Evolutionary conservation across 2,329 filamentous ascomycete species (phyloP), one percentile per base, ranked within the genome.

Genomic region (Grosmannia huntii): DNA sequence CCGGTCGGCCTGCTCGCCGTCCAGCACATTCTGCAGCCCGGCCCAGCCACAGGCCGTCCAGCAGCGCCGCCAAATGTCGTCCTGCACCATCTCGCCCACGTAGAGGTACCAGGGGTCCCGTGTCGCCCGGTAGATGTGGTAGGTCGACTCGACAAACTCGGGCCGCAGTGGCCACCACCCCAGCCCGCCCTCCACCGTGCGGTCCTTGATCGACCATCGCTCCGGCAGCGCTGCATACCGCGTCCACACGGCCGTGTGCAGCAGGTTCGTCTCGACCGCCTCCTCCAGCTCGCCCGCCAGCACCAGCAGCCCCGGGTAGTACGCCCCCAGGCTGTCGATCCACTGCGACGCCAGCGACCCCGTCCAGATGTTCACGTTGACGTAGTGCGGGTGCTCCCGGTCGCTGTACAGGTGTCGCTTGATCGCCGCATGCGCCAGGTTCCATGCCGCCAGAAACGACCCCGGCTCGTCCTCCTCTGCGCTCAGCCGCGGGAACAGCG

Each of bases 81-180:
- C 82, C 58, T 96, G 76, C 0, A 90, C 86, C 94, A 99, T 99
- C 70, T 99, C 94, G 31, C 91, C 94, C 23, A 95, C 88, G 68
- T 96, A 86, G 5, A 97, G 76, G 71, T 96, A 97, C 91, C 92
- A 99, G 0, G 91, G 91, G 69, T 99, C 94, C 65, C 86, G 82
- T 0, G 94, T 97, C 2, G 92, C 91, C 55, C 88, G 86, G 69
- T 95, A 97, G n/a, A 99, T 76, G 67, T 97, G 89, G 72, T 95
- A 99, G 0, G 89, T 96, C 1, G 90, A 96, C 72, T 99, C 94
- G 64, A 96, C 90, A 68, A 97, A 97, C 70, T 99, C 94, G 5
- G 94, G 94, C 27, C 94, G 83, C 25, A 95, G 89, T 12, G 90
- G 90, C 88, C 95, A 99, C 90, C 94, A 97, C 12, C 86, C 84